Percentiles rank a stretch among this genome's conserved stretches.
Evolutionary conservation across 2,329 filamentous ascomycete genomes (phyloP).

Genomic region (Fusarium torulosum): DNA sequence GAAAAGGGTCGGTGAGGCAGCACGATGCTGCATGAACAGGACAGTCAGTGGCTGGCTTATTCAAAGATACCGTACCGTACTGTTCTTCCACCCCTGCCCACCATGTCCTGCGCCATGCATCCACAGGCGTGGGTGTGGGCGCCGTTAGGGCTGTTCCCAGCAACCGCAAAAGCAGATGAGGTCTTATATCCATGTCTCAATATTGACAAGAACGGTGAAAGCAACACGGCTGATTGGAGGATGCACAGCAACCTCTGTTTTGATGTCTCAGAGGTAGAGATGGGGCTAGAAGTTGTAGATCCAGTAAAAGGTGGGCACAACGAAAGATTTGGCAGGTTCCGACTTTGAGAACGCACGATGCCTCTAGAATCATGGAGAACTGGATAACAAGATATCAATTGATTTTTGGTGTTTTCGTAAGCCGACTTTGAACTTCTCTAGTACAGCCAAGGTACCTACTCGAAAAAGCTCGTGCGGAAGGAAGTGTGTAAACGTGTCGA

Average conservation of each 20-base stretch:
- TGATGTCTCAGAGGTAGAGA: slow-evolving; percentile 27
- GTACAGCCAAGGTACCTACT: slow-evolving; percentile 13
- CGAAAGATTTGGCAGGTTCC: slow-evolving; percentile 10
- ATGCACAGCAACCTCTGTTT: slow-evolving; percentile 18
- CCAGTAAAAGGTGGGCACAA: slow-evolving; percentile 19
- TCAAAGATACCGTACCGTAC: slow-evolving; percentile 37
- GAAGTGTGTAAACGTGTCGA: slow-evolving; percentile 22
- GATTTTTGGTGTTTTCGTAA: slow-evolving; percentile 8
- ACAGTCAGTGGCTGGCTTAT: slow-evolving; percentile 49
- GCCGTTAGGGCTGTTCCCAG: slow-evolving; percentile 47
- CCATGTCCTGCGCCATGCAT: slow-evolving; percentile 43
- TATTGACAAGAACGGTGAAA: slow-evolving; percentile 46
- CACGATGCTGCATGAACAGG: slow-evolving; percentile 52
- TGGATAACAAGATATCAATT: slow-evolving; percentile 14
- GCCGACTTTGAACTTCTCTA: background rate
- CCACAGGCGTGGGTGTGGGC: slow-evolving; percentile 43
- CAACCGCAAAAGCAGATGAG: slow-evolving; percentile 32
- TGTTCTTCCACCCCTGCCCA: slow-evolving; percentile 37
- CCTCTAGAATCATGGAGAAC: slow-evolving; percentile 17
- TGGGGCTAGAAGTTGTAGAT: slow-evolving; percentile 19
- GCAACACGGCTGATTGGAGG: slow-evolving; percentile 44
- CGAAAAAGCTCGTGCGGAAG: slow-evolving; percentile 21
- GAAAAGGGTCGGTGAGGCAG: slow-evolving; percentile 52
- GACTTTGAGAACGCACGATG: background rate
- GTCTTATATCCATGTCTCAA: slow-evolving; percentile 16